Conservation (phyloP, 179 eudicot genomes). For the Pouteria campechiana region DNA sequence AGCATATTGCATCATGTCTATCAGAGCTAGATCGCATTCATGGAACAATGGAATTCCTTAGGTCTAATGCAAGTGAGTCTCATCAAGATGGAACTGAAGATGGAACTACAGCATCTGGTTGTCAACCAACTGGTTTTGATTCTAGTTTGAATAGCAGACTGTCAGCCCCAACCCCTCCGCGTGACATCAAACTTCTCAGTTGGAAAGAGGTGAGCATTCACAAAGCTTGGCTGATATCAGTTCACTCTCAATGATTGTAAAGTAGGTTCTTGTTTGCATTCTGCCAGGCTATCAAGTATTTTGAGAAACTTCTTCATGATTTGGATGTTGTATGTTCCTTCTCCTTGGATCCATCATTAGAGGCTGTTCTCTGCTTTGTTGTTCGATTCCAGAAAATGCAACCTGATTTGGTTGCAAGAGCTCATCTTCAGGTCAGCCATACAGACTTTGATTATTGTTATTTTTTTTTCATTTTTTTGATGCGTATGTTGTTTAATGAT, state of each 20-base stretch:
- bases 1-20: slow-evolving; percentile 71
- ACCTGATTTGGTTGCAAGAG: slow-evolving; percentile 96
- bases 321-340: slow-evolving; percentile 67
- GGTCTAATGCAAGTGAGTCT: slow-evolving; percentile 28
- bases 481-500: no score
- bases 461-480: neutral
- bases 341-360: slow-evolving; percentile 60
- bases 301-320: slow-evolving; percentile 84
- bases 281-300: slow-evolving; percentile 80
- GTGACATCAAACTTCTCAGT: slow-evolving; percentile 70
- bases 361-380: slow-evolving; percentile 58
- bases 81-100: slow-evolving; percentile 23
- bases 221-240: neutral
- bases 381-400: slow-evolving; percentile 75
- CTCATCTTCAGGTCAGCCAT: slow-evolving; percentile 66
- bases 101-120: slow-evolving; percentile 84
- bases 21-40: slow-evolving; percentile 63
- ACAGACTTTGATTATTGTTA: neutral
- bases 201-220: slow-evolving; percentile 63
- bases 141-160: slow-evolving; percentile 72
- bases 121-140: slow-evolving; percentile 87
- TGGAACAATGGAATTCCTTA: slow-evolving; percentile 50
- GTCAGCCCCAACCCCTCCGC: slow-evolving; percentile 96
- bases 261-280: slow-evolving; percentile 1
- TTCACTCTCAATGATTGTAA: neutral